Percentiles rank a stretch among this genome's conserved stretches.
phyloP scores from a whole-genome alignment of 768 basidiomycete genomes.

The Leccinum variicolor region DNA sequence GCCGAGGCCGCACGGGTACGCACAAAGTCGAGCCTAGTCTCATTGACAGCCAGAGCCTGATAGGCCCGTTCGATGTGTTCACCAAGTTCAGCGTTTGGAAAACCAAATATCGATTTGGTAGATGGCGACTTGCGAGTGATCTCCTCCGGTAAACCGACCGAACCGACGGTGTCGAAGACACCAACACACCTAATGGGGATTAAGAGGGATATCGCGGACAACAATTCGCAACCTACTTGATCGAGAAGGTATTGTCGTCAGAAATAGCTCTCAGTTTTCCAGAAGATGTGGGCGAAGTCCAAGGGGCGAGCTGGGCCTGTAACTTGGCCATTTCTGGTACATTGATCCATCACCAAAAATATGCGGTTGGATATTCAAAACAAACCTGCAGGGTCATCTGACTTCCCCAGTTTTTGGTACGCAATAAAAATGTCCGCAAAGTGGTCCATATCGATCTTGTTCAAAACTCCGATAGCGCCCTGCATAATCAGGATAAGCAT shows the following conservation, averaged over 20 bases:
- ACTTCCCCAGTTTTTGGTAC: conserved; percentile 61
- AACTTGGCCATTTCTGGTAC: conserved; percentile 36
- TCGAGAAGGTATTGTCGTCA: conserved; percentile 47
- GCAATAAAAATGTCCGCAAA: conserved; percentile 61
- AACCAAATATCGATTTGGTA: conserved; percentile 57
- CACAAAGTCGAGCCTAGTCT: conserved; percentile 67
- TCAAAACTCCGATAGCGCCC: conserved; percentile 70
- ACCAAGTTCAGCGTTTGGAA: conserved; percentile 56
- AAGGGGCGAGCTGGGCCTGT: conserved; percentile 46
- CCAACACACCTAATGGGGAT: conserved; percentile 52
- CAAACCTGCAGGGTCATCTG: conserved; percentile 44
- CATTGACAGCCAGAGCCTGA: conserved; percentile 69
- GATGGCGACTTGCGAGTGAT: conserved; percentile 44
- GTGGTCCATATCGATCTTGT: conserved; percentile 68
- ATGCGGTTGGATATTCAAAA: not conserved
- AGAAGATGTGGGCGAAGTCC: conserved; percentile 48
- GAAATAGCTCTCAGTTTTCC: conserved; percentile 52
- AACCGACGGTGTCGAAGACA: conserved; percentile 78
- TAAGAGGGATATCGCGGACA: not conserved
- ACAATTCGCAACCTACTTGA: conserved; percentile 47
- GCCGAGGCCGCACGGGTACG: conserved; percentile 16
- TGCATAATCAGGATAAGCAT: conserved; percentile 24
- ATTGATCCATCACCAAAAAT: not conserved
- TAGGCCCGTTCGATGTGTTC: conserved; percentile 62
- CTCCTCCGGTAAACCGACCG: conserved; percentile 68